Percentiles rank a stretch among this genome's conserved stretches.
phyloP scores from a whole-genome alignment of 192 early-diverging fungal species.

The Entomortierella beljakovae region DNA sequence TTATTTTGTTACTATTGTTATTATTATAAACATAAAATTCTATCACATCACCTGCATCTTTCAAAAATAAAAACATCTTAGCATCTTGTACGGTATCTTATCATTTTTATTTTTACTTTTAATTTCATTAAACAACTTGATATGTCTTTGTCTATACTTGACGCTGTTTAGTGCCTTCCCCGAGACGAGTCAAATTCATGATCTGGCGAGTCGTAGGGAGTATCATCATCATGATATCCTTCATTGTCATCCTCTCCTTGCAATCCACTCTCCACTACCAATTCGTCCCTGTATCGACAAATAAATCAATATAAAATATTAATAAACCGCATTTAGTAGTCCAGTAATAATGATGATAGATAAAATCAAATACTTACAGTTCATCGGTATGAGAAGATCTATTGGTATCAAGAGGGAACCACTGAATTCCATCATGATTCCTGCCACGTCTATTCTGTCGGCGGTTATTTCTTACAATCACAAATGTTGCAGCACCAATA shows the following conservation, averaged over 20 bases:
- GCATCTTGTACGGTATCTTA: background rate
- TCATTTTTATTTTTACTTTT: background rate
- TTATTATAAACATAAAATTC: background rate
- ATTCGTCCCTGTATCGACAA: conserved; percentile 54
- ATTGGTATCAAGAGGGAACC: conserved; percentile 30
- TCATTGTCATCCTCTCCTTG: conserved; percentile 34
- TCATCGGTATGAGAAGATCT: conserved; percentile 25
- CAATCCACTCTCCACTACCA: conserved; percentile 59
- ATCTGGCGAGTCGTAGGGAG: background rate
- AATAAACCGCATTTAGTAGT: background rate
- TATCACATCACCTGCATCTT: conserved; percentile 4
- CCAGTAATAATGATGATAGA: background rate
- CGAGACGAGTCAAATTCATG: background rate
- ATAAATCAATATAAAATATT: background rate
- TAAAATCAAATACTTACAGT: conserved; percentile 17
- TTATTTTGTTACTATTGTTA: background rate
- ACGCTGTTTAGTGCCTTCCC: background rate
- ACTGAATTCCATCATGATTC: conserved; percentile 26
- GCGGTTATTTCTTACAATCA: conserved; percentile 31
- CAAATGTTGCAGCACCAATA: conserved; percentile 34
- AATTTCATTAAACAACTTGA: background rate
- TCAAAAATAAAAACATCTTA: conserved; percentile 2
- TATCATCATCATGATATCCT: conserved; percentile 5
- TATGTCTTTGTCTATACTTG: too few species aligned
- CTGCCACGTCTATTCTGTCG: conserved; percentile 24